Base-by-base conservation (phyloP, 2,329 filamentous ascomycete species). In the Amauroascus verrucosus region DNA sequence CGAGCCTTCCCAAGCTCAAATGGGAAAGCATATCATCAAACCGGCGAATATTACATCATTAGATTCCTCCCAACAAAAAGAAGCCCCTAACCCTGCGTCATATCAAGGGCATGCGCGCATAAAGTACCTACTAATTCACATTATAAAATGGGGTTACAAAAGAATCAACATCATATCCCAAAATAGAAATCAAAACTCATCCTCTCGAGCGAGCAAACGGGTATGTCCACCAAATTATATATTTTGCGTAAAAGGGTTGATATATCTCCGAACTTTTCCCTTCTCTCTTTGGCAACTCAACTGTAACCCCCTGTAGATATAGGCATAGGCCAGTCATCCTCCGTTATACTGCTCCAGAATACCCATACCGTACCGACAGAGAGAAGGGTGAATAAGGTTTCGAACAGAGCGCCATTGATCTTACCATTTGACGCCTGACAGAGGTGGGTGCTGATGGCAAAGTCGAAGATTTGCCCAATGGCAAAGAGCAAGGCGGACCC, bases 291-390 rank as follows among this genome's bases (percentile, higher is more conserved):
- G 35, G n/a, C n/a, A n/a, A n/a, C 18, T 58, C 30, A 67, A 53
- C 62, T 67, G 61, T 69, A 71, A 45, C 61, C 54, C 22, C 54
- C 66, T 9, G 56, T 55, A 9, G 18, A 54, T 16, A 63, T 56
- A 16, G 77, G 75, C 68, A 79, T 76, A 1, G 90, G 88, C 93
- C 93, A 98, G 74, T 96, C 91, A 64, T 98, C 93, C 72, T 98
- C 93, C 14, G 93, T 98, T 63, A 98, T 98, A 73, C 89, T 96
- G 45, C 89, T 95, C 93, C 93, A 98, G 76, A 98, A 98, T 54
- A 87, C 70, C 90, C 93, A 98, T 59, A 96, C 73, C 71, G 82
- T 82, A 16, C 88, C 77, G 3, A 98, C 88, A 0, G 90, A 78
- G 11, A 91, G 73, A 0, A 96, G 76, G 0, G 90, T 97, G 73